Evolutionary conservation across 345 rosid genomes (phyloP).

Genomic region (Kernera saxatilis): DNA sequence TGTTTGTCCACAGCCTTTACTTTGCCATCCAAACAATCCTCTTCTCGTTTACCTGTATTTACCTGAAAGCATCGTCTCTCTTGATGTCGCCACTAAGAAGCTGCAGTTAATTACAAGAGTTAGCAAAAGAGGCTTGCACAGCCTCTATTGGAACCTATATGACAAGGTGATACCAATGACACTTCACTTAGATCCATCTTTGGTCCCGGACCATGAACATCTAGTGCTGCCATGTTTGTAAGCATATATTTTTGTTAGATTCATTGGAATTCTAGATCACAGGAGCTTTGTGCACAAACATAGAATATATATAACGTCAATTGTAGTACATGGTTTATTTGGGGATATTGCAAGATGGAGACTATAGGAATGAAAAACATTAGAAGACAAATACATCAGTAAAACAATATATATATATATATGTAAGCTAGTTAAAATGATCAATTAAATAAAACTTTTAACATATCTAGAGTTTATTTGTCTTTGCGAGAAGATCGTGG

Average conservation of each 20-base stretch:
- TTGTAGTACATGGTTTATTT: not conserved
- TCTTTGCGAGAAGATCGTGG: too few relatives aligned
- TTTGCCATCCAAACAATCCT: slow-evolving; percentile 1
- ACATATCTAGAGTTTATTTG: too few relatives aligned
- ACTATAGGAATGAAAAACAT: not conserved
- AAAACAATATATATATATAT: not conserved
- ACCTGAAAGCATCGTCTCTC: not conserved
- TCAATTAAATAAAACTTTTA: too few relatives aligned
- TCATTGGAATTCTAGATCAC: too few relatives aligned
- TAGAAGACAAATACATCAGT: not conserved
- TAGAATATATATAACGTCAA: too few relatives aligned
- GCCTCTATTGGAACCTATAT: not conserved
- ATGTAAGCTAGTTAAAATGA: too few relatives aligned
- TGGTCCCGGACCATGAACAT: not conserved
- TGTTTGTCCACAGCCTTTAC: not conserved
- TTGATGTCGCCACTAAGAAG: not conserved
- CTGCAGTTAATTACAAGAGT: not conserved
- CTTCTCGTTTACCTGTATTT: not conserved
- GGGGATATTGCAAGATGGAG: not conserved
- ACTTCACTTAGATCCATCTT: not conserved
- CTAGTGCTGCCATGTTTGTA: too few relatives aligned
- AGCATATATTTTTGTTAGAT: too few relatives aligned
- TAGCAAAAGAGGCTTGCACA: not conserved
- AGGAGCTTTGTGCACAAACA: too few relatives aligned
- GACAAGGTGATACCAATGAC: slow-evolving; percentile 1